Conservation (phyloP, 176 grass and related monocot species). For the Oryza punctata region DNA sequence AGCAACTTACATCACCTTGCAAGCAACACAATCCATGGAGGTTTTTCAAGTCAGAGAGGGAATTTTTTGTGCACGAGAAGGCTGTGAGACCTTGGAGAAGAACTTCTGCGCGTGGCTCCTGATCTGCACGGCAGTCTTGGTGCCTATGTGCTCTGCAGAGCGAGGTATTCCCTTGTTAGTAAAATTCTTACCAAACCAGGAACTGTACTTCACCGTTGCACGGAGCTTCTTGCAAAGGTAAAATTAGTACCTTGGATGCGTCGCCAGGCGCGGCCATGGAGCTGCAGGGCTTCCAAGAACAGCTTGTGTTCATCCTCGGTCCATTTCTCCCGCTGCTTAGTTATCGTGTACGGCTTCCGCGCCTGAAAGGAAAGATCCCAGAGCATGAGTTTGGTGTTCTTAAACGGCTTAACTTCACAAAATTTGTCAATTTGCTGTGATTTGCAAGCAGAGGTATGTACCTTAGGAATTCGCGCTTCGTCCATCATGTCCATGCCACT, state of each 20-base stretch:
- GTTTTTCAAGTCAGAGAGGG: slow-evolving; percentile 40
- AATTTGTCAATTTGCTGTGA: not conserved
- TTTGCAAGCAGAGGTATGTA: slow-evolving; percentile 24
- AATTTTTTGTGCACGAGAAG: slow-evolving; percentile 32
- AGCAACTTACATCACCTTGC: slow-evolving; percentile 59
- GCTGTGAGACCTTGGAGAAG: slow-evolving; percentile 84
- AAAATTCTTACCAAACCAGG: not conserved
- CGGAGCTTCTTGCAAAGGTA: not conserved
- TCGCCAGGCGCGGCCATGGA: slow-evolving; percentile 85
- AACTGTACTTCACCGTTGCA: not conserved
- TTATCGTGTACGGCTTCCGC: slow-evolving; percentile 91
- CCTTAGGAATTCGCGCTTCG: slow-evolving; percentile 53
- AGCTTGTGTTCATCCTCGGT: slow-evolving; percentile 84
- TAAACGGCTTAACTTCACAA: not conserved
- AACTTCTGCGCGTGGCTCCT: slow-evolving; percentile 98
- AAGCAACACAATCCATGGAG: slow-evolving; percentile 69
- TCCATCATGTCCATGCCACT: slow-evolving; percentile 29
- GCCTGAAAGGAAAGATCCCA: slow-evolving; percentile 45
- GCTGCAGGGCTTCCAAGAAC: slow-evolving; percentile 79
- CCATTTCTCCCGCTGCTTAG: slow-evolving; percentile 94
- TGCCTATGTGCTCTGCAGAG: slow-evolving; percentile 80
- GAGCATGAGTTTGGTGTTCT: not conserved
- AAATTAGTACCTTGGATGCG: slow-evolving; percentile 64
- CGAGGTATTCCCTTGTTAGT: not conserved
- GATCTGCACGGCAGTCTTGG: slow-evolving; percentile 92